A percentile compares a stretch with the other conserved stretches of the same genome.
Evolutionary conservation across 805 yeast species (phyloP).

Genomic region (Saccharomycopsis amapae): DNA sequence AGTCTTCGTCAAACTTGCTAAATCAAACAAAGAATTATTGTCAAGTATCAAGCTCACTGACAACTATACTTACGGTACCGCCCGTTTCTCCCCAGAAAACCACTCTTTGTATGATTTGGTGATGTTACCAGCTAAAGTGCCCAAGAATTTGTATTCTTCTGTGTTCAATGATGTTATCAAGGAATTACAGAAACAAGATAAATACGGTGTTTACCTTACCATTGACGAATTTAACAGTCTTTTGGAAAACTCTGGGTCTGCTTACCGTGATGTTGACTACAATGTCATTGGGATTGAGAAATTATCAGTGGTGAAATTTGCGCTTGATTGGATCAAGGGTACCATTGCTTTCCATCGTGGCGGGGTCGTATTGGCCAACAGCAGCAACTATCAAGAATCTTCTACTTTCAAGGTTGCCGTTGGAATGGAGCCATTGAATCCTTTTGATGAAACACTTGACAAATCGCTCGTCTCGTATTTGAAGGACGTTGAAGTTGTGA

Average conservation of each 20-base stretch:
- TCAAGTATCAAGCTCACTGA: conserved; percentile 30
- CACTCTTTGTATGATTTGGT: conserved; percentile 41
- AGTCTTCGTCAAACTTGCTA: conserved; percentile 45
- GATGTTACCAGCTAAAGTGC: conserved; percentile 12
- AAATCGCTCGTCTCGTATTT: conserved; percentile 31
- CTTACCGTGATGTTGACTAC: conserved; percentile 52
- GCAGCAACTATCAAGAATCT: conserved; percentile 44
- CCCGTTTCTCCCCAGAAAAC: conserved; percentile 24
- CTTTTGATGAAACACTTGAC: conserved; percentile 51
- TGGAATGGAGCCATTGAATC: conserved; percentile 44
- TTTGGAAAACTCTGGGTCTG: conserved; percentile 46
- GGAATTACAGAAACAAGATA: conserved; percentile 43
- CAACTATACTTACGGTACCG: conserved; percentile 29
- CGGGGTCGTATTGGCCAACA: conserved; percentile 57
- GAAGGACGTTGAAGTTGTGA: conserved; percentile 31
- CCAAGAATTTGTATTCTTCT: conserved; percentile 2
- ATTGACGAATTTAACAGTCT: conserved; percentile 70
- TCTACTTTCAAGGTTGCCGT: conserved; percentile 56
- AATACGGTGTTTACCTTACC: conserved; percentile 55
- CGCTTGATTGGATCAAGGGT: conserved; percentile 38
- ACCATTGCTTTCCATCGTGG: conserved; percentile 44
- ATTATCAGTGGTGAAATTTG: conserved; percentile 54
- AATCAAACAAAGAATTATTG: conserved; percentile 38
- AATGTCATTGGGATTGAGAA: conserved; percentile 49
- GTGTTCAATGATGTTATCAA: conserved; percentile 20